Conservation (phyloP, 2,329 filamentous ascomycete genomes). For the Aspergillus brunneoviolaceus region DNA sequence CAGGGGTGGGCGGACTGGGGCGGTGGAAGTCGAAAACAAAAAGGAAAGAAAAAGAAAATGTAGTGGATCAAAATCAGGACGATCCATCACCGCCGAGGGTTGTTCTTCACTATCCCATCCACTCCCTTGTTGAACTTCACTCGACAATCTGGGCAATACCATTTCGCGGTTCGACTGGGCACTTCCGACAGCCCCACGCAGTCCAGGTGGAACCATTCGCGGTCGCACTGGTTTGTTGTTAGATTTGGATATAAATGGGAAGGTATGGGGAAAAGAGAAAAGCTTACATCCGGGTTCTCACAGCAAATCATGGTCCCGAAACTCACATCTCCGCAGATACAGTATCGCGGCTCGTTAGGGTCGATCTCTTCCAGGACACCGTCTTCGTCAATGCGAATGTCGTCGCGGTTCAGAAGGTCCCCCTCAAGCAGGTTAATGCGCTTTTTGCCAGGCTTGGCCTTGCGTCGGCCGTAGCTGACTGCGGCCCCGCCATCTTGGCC, state of each 20-base stretch:
- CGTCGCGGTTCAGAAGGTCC: slow-evolving; percentile 28
- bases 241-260: slow-evolving; percentile 12
- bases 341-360: slow-evolving; percentile 63
- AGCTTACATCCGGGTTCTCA: slow-evolving; percentile 57
- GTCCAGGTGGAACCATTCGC: slow-evolving; percentile 66
- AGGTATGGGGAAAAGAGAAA: slow-evolving; percentile 2
- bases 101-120: slow-evolving; percentile 41
- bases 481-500: slow-evolving; percentile 61
- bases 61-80: neutral
- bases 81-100: slow-evolving; percentile 32
- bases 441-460: slow-evolving; percentile 52
- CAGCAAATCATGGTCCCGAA: slow-evolving; percentile 67
- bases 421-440: slow-evolving; percentile 42
- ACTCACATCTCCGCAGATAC: slow-evolving; percentile 63
- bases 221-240: slow-evolving; percentile 53
- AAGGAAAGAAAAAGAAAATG: neutral
- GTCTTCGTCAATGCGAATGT: slow-evolving; percentile 48
- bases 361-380: slow-evolving; percentile 55
- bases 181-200: slow-evolving; percentile 60
- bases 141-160: slow-evolving; percentile 65
- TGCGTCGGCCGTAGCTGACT: slow-evolving; percentile 61
- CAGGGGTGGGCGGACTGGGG: too few species aligned
- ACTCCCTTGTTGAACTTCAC: slow-evolving; percentile 48
- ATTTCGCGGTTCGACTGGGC: slow-evolving; percentile 61
- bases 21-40: neutral